Percentiles rank a stretch among this genome's conserved stretches.
Conservation (phyloP, 2,329 filamentous ascomycete species). For the Colletotrichum limetticola region DNA sequence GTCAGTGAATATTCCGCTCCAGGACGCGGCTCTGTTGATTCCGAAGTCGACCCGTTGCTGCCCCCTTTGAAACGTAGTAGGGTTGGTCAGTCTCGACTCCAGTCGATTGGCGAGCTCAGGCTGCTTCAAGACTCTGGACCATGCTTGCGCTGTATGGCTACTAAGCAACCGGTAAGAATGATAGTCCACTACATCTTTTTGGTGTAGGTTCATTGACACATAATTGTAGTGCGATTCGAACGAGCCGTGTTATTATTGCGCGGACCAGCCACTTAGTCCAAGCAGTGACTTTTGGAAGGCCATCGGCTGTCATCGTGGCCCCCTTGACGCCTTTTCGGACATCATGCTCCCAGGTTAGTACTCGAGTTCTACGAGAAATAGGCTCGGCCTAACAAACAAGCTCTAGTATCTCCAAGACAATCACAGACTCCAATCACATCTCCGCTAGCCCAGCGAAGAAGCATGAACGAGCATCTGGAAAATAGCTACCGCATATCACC, state of each 20-base stretch:
- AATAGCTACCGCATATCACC: conserved; percentile 54
- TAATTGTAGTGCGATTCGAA: conserved; percentile 60
- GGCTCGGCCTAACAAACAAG: conserved; percentile 42
- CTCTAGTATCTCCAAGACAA: conserved; percentile 58
- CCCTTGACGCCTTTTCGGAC: conserved; percentile 58
- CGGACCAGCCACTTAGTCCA: conserved; percentile 48
- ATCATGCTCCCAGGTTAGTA: conserved; percentile 60
- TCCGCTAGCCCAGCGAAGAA: conserved; percentile 58
- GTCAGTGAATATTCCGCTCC: conserved; percentile 48
- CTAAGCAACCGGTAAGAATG: conserved; percentile 56
- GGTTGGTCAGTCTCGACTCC: conserved; percentile 62
- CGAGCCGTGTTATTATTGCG: conserved; percentile 60
- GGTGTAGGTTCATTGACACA: conserved; percentile 1
- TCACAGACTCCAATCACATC: conserved; percentile 62
- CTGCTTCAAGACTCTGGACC: conserved; percentile 58
- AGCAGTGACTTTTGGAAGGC: conserved; percentile 58
- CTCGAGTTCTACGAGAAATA: neutral
- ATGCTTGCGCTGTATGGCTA: conserved; percentile 63
- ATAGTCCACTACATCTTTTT: neutral
- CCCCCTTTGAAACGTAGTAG: conserved; percentile 66
- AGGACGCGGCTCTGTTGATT: conserved; percentile 54
- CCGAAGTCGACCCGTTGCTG: conserved; percentile 62
- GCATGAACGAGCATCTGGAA: conserved; percentile 64
- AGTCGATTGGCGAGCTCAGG: conserved; percentile 67
- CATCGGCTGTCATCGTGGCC: conserved; percentile 63